Percentiles rank a stretch among this genome's conserved stretches.
phyloP scores from a whole-genome alignment of 148 eudicot species.

The Vaccinium darrowii region DNA sequence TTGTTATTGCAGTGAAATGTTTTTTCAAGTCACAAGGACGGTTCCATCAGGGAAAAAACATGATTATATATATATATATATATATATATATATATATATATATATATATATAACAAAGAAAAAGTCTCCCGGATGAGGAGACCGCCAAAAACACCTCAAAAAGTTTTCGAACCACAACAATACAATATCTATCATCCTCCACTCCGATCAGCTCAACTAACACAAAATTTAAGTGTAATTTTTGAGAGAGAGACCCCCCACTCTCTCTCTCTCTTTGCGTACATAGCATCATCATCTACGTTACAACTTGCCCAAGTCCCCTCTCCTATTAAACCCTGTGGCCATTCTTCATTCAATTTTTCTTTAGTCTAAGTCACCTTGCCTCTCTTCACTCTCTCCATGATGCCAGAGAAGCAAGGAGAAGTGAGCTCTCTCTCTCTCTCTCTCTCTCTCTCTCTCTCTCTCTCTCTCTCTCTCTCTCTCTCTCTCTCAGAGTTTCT shows the following conservation, averaged over 20 bases:
- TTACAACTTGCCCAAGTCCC: slow-evolving; percentile 11
- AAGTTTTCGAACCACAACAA: background rate
- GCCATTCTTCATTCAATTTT: background rate
- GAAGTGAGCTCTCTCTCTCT: slow-evolving; percentile 17
- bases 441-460: background rate
- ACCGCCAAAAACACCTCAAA: background rate
- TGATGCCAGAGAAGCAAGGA: slow-evolving; percentile 20
- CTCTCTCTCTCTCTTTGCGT: background rate
- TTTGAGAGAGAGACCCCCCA: background rate
- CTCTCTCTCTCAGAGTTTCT: slow-evolving; percentile 11
- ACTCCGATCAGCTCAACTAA: slow-evolving; percentile 12
- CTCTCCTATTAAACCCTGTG: slow-evolving; percentile 15
- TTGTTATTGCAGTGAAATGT: background rate
- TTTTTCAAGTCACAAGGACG: background rate
- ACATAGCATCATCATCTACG: slow-evolving; percentile 16
- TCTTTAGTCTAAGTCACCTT: slow-evolving; percentile 10
- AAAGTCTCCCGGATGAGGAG: background rate
- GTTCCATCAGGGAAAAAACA: background rate
- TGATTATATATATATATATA: background rate
- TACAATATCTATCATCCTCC: background rate
- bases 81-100: background rate
- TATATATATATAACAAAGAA: background rate
- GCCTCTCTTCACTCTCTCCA: background rate
- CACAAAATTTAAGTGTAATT: background rate
- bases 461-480: no score